These are phyloP conservation scores for Gymnopilus dilepis DNA, from an alignment of 768 basidiomycete genomes.

Conservation along the genomic window DNA sequence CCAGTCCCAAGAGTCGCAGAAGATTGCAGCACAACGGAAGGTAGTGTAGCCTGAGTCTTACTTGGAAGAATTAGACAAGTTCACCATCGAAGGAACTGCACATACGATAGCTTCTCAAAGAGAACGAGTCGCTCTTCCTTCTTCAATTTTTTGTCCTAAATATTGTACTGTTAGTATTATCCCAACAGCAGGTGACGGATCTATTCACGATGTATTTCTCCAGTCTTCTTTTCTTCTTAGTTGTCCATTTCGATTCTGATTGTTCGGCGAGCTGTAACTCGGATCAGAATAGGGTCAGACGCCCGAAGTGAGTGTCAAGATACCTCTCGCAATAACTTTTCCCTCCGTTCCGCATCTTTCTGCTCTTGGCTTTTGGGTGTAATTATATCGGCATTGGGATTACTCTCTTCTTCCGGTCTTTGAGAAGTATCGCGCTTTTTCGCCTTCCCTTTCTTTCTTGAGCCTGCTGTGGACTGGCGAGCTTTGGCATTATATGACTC, in stretches of 20 bases:
- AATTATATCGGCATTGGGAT: conserved; percentile 65
- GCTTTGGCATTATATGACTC: conserved; percentile 69
- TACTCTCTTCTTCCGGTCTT: conserved; percentile 33
- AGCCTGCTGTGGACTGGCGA: conserved; percentile 62
- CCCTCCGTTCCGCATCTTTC: conserved; percentile 63
- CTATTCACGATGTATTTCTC: conserved; percentile 88
- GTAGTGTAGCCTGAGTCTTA: conserved; percentile 74
- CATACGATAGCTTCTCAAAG: conserved; percentile 84
- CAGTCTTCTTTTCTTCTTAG: conserved; percentile 86
- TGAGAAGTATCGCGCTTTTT: conserved; percentile 31
- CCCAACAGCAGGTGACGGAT: neutral
- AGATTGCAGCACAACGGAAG: conserved; percentile 67
- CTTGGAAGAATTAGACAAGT: conserved; percentile 47
- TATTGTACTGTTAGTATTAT: conserved; percentile 4
- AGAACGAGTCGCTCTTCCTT: conserved; percentile 83
- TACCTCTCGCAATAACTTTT: conserved; percentile 68
- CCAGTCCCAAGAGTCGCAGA: conserved; percentile 87
- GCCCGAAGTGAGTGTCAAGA: neutral
- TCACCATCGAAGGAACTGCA: conserved; percentile 21
- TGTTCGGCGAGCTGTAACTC: conserved; percentile 57
- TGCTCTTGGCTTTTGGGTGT: conserved; percentile 63
- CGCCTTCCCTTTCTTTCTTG: conserved; percentile 66
- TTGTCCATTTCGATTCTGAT: conserved; percentile 74
- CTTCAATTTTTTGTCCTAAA: conserved; percentile 88
- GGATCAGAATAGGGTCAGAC: conserved; percentile 10